Base-by-base conservation (phyloP, 495 filamentous ascomycete species). In the Daldinia loculata region DNA sequence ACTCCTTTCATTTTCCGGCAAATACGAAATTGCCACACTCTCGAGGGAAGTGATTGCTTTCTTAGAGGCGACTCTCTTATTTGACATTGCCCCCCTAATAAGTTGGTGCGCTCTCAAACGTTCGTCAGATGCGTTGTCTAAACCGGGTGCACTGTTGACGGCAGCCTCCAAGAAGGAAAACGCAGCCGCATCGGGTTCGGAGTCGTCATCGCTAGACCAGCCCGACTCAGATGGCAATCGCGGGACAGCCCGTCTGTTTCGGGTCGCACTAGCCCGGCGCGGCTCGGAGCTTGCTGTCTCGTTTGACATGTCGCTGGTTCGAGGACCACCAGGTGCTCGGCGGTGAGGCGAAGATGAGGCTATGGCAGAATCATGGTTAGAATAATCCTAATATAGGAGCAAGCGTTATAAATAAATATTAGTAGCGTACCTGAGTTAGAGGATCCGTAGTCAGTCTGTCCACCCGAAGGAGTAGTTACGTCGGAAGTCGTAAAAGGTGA, bases 1-100 rank as follows among this genome's bases (percentile, higher is more conserved):
- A 87, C 85, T 83, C 68, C 77, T 70, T 62, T 85, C 85, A 22
- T 63, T 75, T 65, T 82, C 83, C 7, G 81, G 74, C 0, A 88
- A 70, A 17, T 77, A 78, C 6, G 76, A 63, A 5, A 83, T 67
- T 24, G 81, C 62, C 6, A 88, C 79, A 53, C 74, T 80, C 66
- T 84, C 77, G 0, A 87, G 77, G 12, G 81, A 78, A 12, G 73
- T 75, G n/a, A 86, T 63, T 2, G 84, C 82, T 22, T 78, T 80
- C 64, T 74, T 82, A 3, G 83, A 84, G 2, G 84, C 81, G 5
- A 87, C 77, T 36, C 77, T 77, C 66, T 84, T 85, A 48, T 58
- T 78, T 3, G 70, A 72, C 51, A 77, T 62, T 45, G 78, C 79
- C 52, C 78, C 84, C 53, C 80, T 80, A 48, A 80, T 66, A 2